Conservation (phyloP, 73 alveolate genomes). For the Paramecium sonneborni region DNA sequence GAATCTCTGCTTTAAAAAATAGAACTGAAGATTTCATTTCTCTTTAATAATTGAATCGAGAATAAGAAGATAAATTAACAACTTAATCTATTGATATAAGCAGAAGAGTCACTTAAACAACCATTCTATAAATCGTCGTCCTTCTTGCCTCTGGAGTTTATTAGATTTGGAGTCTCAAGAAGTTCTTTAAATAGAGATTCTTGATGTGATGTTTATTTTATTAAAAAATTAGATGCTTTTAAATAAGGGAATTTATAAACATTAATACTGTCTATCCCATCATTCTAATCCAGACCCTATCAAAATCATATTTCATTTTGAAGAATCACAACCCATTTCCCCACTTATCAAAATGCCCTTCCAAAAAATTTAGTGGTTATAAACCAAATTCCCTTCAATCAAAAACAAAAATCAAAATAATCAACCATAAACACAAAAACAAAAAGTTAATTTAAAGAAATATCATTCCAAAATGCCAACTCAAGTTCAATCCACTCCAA, state of each 20-base stretch:
- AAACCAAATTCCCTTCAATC: not conserved
- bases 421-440: not conserved
- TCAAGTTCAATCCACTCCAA: no score
- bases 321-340: not conserved
- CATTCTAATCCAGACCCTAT: not conserved
- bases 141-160: constrained; percentile 23
- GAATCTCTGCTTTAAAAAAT: constrained; percentile 2
- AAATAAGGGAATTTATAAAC: not conserved
- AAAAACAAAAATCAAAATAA: not conserved
- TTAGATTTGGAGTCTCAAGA: constrained; percentile 38
- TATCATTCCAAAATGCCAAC: not conserved
- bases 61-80: constrained; percentile 47
- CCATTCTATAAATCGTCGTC: constrained; percentile 11
- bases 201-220: constrained; percentile 41
- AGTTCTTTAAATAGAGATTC: constrained; percentile 45
- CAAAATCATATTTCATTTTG: not conserved
- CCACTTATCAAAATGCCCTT: not conserved
- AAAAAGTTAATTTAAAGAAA: no score
- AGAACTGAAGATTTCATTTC: constrained; percentile 51
- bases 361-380: not conserved
- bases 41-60: constrained; percentile 30
- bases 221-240: not conserved
- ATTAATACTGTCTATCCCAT: not conserved
- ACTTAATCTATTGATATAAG: constrained; percentile 12
- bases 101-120: constrained; percentile 42